These are phyloP conservation scores for Alternaria brassicae DNA, from an alignment of 2,329 filamentous ascomycete genomes.

Conservation along the genomic window DNA sequence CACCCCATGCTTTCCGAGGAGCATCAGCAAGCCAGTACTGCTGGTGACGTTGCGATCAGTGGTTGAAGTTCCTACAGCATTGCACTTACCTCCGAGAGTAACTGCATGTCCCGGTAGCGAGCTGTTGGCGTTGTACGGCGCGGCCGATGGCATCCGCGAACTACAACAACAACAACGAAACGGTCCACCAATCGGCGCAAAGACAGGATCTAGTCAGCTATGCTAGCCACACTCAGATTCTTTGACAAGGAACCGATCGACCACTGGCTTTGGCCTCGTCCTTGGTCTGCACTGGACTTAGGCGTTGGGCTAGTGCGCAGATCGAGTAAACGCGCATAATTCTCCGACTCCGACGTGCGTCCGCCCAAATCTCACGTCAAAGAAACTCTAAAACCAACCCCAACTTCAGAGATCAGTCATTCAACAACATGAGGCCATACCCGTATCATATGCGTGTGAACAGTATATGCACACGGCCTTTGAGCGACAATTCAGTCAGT, in stretches of 20 bases:
- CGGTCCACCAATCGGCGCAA: constrained; percentile 21
- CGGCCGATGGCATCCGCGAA: constrained; percentile 40
- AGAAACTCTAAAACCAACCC: neutral
- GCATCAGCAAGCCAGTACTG: neutral
- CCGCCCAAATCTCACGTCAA: constrained; percentile 3
- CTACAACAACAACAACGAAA: constrained; percentile 13
- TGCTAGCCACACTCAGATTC: neutral
- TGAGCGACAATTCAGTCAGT: constrained; percentile 27
- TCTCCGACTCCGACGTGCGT: neutral
- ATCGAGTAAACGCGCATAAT: neutral
- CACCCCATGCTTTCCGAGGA: neutral
- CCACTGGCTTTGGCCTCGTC: neutral
- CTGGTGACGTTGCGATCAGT: neutral
- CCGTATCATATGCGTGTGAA: constrained; percentile 13
- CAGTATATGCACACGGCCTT: constrained; percentile 31
- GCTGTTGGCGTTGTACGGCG: constrained; percentile 39
- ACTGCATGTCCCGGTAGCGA: constrained; percentile 37
- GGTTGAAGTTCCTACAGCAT: neutral
- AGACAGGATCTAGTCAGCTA: neutral
- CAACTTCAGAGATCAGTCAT: neutral
- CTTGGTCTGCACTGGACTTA: neutral
- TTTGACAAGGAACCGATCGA: neutral
- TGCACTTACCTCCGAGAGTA: constrained; percentile 4
- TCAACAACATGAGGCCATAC: constrained; percentile 2
- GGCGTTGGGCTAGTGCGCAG: neutral